Percentiles rank a stretch among this genome's conserved stretches.
phyloP scores from a whole-genome alignment of 441 rosid species.

The Aleurites moluccanus region DNA sequence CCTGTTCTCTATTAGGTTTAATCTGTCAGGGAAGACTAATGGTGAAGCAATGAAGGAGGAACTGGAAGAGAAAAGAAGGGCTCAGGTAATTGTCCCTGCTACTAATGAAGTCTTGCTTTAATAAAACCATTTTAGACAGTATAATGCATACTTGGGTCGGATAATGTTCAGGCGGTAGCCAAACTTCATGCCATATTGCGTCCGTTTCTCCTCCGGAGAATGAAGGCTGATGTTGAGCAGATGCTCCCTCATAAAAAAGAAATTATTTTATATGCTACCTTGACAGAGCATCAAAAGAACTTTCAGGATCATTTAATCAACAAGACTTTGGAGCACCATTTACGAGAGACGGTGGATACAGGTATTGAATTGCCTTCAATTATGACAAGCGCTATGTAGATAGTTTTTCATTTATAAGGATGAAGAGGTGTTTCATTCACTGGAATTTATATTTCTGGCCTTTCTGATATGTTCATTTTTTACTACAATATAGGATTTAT shows the following conservation, averaged over 20 bases:
- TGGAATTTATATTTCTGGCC: neutral
- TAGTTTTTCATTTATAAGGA: neutral
- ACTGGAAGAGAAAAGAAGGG: conserved; percentile 77
- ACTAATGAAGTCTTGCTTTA: conserved; percentile 3
- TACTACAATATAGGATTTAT: neutral
- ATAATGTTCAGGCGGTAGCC: conserved; percentile 67
- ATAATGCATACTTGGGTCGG: conserved; percentile 3
- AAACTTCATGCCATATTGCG: conserved; percentile 95
- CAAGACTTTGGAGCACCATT: conserved; percentile 61
- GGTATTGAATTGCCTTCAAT: conserved; percentile 38
- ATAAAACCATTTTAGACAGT: neutral
- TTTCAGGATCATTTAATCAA: conserved; percentile 90
- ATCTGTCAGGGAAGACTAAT: conserved; percentile 67
- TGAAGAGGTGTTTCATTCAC: neutral
- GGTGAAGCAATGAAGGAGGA: conserved; percentile 58
- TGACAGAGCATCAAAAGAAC: conserved; percentile 84
- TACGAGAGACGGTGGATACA: conserved; percentile 41
- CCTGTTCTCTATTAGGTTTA: conserved; percentile 59
- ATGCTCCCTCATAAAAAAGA: conserved; percentile 92
- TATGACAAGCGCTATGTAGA: conserved; percentile 8
- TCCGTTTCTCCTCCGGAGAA: conserved; percentile 92
- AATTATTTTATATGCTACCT: conserved; percentile 82
- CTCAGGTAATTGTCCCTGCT: conserved; percentile 49
- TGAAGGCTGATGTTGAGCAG: conserved; percentile 95
- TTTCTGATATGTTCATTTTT: neutral